These are phyloP conservation scores for Areca catechu DNA, from an alignment of 176 grass and related monocot genomes.

Conservation along the genomic window DNA sequence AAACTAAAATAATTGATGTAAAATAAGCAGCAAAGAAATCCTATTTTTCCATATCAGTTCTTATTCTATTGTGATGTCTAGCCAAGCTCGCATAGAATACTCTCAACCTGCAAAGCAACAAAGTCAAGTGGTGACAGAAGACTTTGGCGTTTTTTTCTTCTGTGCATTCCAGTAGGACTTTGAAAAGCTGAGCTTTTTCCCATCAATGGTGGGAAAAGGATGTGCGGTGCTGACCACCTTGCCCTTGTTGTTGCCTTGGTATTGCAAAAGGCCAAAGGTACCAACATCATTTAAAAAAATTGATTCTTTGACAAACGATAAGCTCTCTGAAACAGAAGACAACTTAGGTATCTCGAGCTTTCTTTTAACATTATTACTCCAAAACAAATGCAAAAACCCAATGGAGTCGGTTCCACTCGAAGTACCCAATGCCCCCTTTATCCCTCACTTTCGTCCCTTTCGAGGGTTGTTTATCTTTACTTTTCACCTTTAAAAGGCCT, in stretches of 20 bases:
- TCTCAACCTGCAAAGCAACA: not conserved
- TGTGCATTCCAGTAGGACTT: not conserved
- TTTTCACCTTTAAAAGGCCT: constrained; percentile 40
- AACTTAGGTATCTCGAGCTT: constrained; percentile 33
- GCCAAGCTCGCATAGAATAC: not conserved
- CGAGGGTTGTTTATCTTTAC: constrained; percentile 57
- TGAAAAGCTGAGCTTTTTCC: not conserved
- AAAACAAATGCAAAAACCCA: constrained; percentile 66
- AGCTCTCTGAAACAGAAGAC: constrained; percentile 47
- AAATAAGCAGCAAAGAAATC: too few species aligned
- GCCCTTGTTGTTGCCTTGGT: not conserved
- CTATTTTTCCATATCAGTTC: too few species aligned
- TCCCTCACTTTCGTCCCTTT: constrained; percentile 75
- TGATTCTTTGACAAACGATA: constrained; percentile 65
- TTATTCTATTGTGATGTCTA: too few species aligned
- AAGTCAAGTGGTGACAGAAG: constrained; percentile 8
- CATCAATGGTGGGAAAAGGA: not conserved
- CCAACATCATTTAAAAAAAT: constrained; percentile 6
- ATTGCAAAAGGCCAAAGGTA: not conserved
- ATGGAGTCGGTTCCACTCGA: constrained; percentile 37
- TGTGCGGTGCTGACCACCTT: not conserved
- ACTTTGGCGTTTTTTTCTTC: not conserved
- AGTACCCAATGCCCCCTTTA: constrained; percentile 27
- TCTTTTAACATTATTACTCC: constrained; percentile 51
- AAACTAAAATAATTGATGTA: too few species aligned